Evolutionary conservation across 176 grass and related monocot species (phyloP), one percentile per base, ranked within the genome.

Genomic region (Phoenix dactylifera): DNA sequence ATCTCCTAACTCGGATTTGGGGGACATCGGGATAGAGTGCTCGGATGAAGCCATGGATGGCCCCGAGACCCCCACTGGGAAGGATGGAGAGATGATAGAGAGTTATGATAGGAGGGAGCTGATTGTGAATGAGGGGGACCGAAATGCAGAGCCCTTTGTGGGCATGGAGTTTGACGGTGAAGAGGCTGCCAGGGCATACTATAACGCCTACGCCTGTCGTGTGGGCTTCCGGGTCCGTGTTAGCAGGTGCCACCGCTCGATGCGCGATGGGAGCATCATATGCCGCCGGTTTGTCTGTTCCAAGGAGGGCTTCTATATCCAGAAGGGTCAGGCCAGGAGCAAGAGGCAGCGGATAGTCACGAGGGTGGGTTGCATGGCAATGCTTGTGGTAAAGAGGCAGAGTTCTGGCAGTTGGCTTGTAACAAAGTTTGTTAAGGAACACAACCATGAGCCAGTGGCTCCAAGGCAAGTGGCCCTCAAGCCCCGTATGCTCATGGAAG

Each of bases 291-390:
- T 88, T 60, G 85, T 88, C 22, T 88, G 85, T 66, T 88, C 85
- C 55, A 83, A 79, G 74, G 85, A 83, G 64, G 85, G 85, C 18
- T 88, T 88, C 67, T 68, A 62, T 69, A 79, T 44, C 9, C 35
- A 44, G 6, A 44, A 83, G 83, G 51, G 63, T 14, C 79, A 59
- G 76, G 68, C 50, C 59, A 67, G 72, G 64, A 88, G 75, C 76
- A 71, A 69, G 22, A 54, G 73, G 24, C 79, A 69, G 76, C 68
- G 72, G 55, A 60, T 25, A 24, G 76, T 55, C 71, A 76, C 68
- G 51, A 88, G 85, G 63, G 76, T 88, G 79, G 85, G 85, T 61
- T 88, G 85, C 68, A 83, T 79, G 76, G 85, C 85, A 18, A 88
- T 88, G 85, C 69, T 88, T 28, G 79, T 76, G 72, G 54, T 83